Base-by-base conservation (phyloP, 495 filamentous ascomycete genomes). In the Podospora didyma region DNA sequence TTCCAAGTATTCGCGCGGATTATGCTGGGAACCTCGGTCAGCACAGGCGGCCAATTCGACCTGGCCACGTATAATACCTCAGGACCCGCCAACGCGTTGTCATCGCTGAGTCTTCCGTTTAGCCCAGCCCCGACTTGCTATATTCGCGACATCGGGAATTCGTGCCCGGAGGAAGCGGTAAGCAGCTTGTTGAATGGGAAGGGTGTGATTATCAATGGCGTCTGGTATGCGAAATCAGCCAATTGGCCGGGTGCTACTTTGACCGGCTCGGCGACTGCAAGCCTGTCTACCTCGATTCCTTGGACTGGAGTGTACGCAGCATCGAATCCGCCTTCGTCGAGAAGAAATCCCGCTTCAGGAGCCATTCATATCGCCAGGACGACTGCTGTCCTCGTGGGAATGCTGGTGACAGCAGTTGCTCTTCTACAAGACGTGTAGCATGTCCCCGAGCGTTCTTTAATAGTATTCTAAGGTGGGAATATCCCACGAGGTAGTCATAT, bases 1-100 rank as follows among this genome's bases (percentile, higher is more conserved):
- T 79, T 87, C 44, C 74, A 81, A 50, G 68, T 90, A 34, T 89
- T 90, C 62, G 79, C 82, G 60, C 79, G 86, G n/a, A 77, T 81
- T 5, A 79, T 89, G 60, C 66, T 59, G 7, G 80, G 85, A 17
- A 76, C 71, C 24, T 82, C 86, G 51, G 69, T 90, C 17, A 83
- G 83, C 10, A 87, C 83, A 2, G 87, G 87, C 12, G 69, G 73
- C 19, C 35, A 57, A 11, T 65, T 82, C 37, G 66, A 85, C 61
- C 71, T 81, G 6, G 65, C 69, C 10, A 64, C 57, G 21, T 88
- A 82, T 66, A 73, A 71, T 56, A 85, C 79, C 7, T 74, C 70
- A 9, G 86, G 86, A 5, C 67, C 75, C 6, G 49, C 65, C 20
- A 78, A 79, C 54, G 72, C 84, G 2, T 78, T 3, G 12, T 65